Conservation (phyloP, 768 basidiomycete species). For the Trametes villosa region DNA sequence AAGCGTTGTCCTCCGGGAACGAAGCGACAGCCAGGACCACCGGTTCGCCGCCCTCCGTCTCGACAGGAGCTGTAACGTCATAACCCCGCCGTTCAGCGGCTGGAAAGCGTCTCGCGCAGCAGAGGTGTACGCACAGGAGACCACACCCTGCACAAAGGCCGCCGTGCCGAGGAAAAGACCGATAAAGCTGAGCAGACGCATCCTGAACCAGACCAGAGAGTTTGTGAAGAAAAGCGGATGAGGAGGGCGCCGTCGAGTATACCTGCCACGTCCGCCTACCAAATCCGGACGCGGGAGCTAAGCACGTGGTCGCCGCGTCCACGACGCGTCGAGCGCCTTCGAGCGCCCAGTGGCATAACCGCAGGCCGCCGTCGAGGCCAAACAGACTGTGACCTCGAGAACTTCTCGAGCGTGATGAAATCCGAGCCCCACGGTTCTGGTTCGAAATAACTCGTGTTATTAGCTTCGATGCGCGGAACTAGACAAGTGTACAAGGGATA, state of each 20-base stretch:
- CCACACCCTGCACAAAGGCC: constrained; percentile 35
- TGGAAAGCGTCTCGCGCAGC: background rate
- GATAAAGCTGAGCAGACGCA: constrained; percentile 40
- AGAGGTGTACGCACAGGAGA: constrained; percentile 30
- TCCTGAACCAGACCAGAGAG: constrained; percentile 27
- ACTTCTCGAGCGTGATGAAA: too few relatives aligned
- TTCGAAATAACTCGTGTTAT: too few relatives aligned
- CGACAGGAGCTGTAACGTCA: constrained; percentile 27
- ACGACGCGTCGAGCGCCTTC: too few relatives aligned
- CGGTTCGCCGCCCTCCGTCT: constrained; percentile 46
- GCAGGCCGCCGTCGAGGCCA: too few relatives aligned
- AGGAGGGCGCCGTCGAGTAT: constrained; percentile 6
- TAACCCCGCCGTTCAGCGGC: background rate
- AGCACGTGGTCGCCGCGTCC: constrained; percentile 25
- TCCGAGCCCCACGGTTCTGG: too few relatives aligned
- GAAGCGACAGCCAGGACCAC: constrained; percentile 57
- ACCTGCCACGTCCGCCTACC: constrained; percentile 30
- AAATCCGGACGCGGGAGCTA: background rate
- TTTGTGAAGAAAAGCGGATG: constrained; percentile 10
- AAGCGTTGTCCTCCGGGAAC: constrained; percentile 75
- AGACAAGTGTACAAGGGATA: background rate
- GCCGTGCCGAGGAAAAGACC: constrained; percentile 33
- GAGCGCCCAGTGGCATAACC: too few relatives aligned
- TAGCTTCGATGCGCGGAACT: too few relatives aligned
- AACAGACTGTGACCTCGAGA: too few relatives aligned